Evolutionary conservation across 371 early-diverging fungal species (phyloP).

Genomic region (Rhizomucor pusillus): DNA sequence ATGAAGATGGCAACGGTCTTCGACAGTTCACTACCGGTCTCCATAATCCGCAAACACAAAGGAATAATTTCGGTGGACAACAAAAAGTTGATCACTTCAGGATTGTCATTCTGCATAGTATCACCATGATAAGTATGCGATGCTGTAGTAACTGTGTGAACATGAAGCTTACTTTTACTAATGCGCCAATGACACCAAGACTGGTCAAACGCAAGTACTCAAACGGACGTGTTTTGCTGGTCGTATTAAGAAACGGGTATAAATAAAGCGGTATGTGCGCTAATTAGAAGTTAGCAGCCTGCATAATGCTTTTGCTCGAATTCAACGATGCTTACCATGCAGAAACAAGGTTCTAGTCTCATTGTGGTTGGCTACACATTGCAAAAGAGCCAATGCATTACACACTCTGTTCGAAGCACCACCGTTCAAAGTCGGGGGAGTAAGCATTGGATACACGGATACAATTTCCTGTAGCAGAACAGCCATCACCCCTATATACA

Average conservation of each 20-base stretch:
- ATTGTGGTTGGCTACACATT: slow-evolving; percentile 93
- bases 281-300: slow-evolving; percentile 16
- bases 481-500: slow-evolving; percentile 80
- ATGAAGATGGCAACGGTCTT: slow-evolving; percentile 99
- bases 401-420: slow-evolving; percentile 93
- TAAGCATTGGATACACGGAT: slow-evolving; percentile 87
- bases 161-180: slow-evolving; percentile 76
- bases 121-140: background rate
- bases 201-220: slow-evolving; percentile 93
- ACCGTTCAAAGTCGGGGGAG: slow-evolving; percentile 85
- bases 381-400: slow-evolving; percentile 93
- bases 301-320: background rate
- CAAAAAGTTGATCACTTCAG: slow-evolving; percentile 93
- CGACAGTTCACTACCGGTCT: slow-evolving; percentile 93
- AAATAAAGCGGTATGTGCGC: slow-evolving; percentile 97
- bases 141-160: background rate
- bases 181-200: slow-evolving; percentile 94
- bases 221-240: slow-evolving; percentile 90
- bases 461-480: slow-evolving; percentile 94
- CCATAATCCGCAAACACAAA: slow-evolving; percentile 97
- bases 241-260: slow-evolving; percentile 97
- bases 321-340: slow-evolving; percentile 49
- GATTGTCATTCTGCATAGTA: slow-evolving; percentile 77
- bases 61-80: slow-evolving; percentile 98
- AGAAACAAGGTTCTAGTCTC: slow-evolving; percentile 90